phyloP scores from a whole-genome alignment of 495 filamentous ascomycete species.

The Annulohypoxylon bovei region DNA sequence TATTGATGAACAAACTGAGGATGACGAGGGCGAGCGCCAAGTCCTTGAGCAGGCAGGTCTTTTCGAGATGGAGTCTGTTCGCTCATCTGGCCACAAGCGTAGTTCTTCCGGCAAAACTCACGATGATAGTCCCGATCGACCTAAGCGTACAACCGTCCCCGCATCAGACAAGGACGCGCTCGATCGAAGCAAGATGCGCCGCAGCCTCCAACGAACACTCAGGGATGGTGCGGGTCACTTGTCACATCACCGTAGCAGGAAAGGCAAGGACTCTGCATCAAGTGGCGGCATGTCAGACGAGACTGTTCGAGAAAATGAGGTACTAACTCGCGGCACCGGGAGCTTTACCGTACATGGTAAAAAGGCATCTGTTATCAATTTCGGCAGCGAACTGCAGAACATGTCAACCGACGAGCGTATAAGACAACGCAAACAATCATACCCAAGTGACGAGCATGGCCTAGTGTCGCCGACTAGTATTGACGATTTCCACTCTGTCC shows the following conservation, averaged over 20 bases:
- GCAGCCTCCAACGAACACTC: slow-evolving; percentile 93
- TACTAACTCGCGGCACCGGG: slow-evolving; percentile 77
- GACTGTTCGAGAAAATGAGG: slow-evolving; percentile 66
- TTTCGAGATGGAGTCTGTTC: slow-evolving; percentile 43
- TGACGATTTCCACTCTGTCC: slow-evolving; percentile 50
- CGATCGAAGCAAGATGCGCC: slow-evolving; percentile 73
- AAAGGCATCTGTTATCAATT: slow-evolving; percentile 95
- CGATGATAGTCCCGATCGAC: slow-evolving; percentile 48
- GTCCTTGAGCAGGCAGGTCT: slow-evolving; percentile 64
- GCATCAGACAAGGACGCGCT: slow-evolving; percentile 51
- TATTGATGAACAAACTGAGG: slow-evolving; percentile 46
- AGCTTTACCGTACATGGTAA: slow-evolving; percentile 98
- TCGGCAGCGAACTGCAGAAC: slow-evolving; percentile 86
- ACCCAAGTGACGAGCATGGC: slow-evolving; percentile 46
- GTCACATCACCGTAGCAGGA: slow-evolving; percentile 74
- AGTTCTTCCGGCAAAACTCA: slow-evolving; percentile 44
- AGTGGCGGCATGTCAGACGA: slow-evolving; percentile 71
- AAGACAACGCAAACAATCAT: slow-evolving; percentile 54
- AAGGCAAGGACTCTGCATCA: slow-evolving; percentile 77
- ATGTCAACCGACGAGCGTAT: slow-evolving; percentile 82
- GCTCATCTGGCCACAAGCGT: slow-evolving; percentile 44
- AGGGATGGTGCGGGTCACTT: slow-evolving; percentile 77
- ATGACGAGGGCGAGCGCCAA: slow-evolving; percentile 60
- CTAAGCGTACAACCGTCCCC: slow-evolving; percentile 35
- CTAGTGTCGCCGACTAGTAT: slow-evolving; percentile 33